Percentiles rank a stretch among this genome's conserved stretches.
Conservation (phyloP, 83 land plant genomes). For the Diphasiastrum complanatum region DNA sequence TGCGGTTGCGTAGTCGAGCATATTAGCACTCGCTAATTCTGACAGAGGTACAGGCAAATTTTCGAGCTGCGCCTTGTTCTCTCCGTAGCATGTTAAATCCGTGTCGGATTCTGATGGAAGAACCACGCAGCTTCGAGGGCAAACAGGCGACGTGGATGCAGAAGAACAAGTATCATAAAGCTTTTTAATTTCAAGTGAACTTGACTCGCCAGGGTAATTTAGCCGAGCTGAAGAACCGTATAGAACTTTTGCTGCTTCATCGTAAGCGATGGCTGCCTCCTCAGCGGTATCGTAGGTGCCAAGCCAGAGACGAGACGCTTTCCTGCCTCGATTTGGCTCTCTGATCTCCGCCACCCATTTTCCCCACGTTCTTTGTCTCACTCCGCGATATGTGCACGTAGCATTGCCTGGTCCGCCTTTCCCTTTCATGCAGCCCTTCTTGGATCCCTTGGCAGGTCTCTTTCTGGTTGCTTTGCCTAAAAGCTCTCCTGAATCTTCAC, state of each 20-base stretch:
- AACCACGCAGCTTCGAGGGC: too few relatives aligned
- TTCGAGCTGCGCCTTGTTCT: too few relatives aligned
- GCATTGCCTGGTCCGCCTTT: conserved; percentile 19
- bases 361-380: conserved; percentile 15
- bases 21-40: too few relatives aligned
- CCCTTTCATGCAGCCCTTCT: conserved; percentile 20
- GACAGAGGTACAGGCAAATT: too few relatives aligned
- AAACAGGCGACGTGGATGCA: too few relatives aligned
- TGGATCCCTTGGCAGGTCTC: conserved; percentile 2
- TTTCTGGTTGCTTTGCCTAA: too few relatives aligned
- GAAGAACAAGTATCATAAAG: too few relatives aligned
- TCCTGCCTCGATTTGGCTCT: not conserved
- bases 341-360: conserved; percentile 24
- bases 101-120: too few relatives aligned
- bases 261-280: conserved; percentile 22
- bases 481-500: too few relatives aligned
- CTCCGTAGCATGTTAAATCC: too few relatives aligned
- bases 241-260: conserved; percentile 7
- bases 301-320: conserved; percentile 17
- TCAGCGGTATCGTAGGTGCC: conserved; percentile 22
- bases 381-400: conserved; percentile 12
- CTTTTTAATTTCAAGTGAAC: too few relatives aligned
- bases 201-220: not conserved
- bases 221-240: conserved; percentile 15
- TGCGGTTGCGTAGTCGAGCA: too few relatives aligned